phyloP scores from a whole-genome alignment of 108 stramenopile genomes.

The Skeletonema costatum region DNA sequence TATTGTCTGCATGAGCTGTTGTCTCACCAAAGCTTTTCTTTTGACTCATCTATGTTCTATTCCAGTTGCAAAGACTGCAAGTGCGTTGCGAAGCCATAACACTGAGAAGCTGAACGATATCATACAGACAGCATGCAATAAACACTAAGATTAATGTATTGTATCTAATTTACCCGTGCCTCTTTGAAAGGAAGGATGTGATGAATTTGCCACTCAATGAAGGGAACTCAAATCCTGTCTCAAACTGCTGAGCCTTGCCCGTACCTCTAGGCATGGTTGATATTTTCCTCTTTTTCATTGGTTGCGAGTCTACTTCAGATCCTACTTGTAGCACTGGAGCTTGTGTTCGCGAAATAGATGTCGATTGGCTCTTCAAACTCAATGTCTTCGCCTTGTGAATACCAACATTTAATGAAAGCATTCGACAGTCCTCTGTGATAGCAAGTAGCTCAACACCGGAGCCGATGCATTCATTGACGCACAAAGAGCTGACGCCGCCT shows the following conservation, averaged over 20 bases:
- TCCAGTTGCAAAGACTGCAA: constrained; percentile 69
- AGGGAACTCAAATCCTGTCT: constrained; percentile 57
- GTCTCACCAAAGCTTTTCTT: neutral
- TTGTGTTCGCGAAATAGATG: constrained; percentile 19
- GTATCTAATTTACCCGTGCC: neutral
- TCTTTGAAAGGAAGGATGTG: constrained; percentile 52
- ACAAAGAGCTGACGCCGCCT: constrained; percentile 33
- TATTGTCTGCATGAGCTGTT: neutral
- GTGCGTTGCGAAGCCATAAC: constrained; percentile 69
- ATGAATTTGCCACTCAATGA: constrained; percentile 60
- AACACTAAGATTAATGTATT: neutral
- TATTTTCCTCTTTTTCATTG: constrained; percentile 36
- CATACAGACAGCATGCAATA: neutral
- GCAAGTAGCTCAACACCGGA: constrained; percentile 27
- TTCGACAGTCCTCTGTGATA: constrained; percentile 33
- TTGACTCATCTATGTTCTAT: neutral
- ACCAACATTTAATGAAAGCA: constrained; percentile 28
- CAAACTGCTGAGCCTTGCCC: constrained; percentile 4
- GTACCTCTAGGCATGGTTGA: constrained; percentile 25
- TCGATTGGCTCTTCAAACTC: neutral
- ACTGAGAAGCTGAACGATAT: neutral
- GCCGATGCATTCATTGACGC: constrained; percentile 10
- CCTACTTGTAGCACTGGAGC: constrained; percentile 32
- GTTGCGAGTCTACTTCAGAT: constrained; percentile 4
- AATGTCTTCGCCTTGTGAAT: neutral